These are phyloP conservation scores for Suillus plorans DNA, from an alignment of 768 basidiomycete genomes.

Conservation along the genomic window DNA sequence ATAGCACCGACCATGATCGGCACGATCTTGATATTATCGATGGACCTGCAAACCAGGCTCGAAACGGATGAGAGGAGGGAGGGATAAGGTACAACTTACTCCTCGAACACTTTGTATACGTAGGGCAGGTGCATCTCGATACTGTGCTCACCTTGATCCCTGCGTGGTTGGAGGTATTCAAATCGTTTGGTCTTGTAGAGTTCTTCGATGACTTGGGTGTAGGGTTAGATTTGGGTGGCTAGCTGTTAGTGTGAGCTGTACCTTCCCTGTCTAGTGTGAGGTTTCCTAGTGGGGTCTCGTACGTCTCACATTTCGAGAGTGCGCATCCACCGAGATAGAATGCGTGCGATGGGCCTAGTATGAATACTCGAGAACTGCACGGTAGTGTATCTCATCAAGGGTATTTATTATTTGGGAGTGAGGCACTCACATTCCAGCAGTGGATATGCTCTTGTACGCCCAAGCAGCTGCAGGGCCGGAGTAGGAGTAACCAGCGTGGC, in stretches of 20 bases:
- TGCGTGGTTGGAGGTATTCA: constrained; percentile 55
- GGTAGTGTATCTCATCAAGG: constrained; percentile 10
- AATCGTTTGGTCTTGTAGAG: constrained; percentile 70
- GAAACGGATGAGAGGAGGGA: neutral
- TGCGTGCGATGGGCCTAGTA: constrained; percentile 96
- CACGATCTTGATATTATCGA: constrained; percentile 76
- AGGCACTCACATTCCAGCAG: constrained; percentile 67
- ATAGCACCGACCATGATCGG: constrained; percentile 90
- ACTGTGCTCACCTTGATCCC: constrained; percentile 94
- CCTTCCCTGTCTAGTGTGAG: constrained; percentile 78
- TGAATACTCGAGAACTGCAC: constrained; percentile 83
- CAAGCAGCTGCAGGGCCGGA: constrained; percentile 93
- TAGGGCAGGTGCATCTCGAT: constrained; percentile 98
- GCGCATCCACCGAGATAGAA: constrained; percentile 87
- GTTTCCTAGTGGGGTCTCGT: constrained; percentile 83
- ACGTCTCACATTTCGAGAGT: constrained; percentile 71
- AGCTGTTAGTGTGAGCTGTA: constrained; percentile 37
- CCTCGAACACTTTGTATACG: constrained; percentile 79
- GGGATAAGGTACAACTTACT: constrained; percentile 42
- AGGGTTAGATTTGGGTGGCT: neutral
- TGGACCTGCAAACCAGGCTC: constrained; percentile 25
- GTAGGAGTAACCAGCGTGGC: constrained; percentile 95
- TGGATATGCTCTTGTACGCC: constrained; percentile 91
- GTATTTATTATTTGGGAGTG: constrained; percentile 1
- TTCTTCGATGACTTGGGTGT: constrained; percentile 58